Evolutionary conservation across 2,329 filamentous ascomycete species (phyloP), one percentile per base, ranked within the genome.

Genomic region (Colletotrichum echinochloae): DNA sequence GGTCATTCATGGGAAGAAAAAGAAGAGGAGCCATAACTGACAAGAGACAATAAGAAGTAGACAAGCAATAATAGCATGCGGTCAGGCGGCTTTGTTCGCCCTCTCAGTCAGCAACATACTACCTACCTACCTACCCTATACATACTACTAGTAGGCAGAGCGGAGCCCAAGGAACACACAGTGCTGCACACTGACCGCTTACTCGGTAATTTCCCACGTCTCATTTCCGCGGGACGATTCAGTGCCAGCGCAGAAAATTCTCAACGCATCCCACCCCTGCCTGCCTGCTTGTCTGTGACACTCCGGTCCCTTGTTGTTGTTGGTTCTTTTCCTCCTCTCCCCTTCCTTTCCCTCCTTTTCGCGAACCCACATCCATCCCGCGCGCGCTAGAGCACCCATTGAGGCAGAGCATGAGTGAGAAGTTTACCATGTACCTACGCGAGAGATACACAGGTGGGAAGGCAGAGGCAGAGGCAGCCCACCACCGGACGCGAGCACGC

Each of bases 241-340:
- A 63, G 57, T 70, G 52, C 67, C 67, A 66, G 63, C 64, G 67
- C 64, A 70, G 64, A 70, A 70, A 70, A 62, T 67, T 70, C 66
- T 52, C 52, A 67, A 52, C 51, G 41, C 66, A 28, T 28, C 35
- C 26, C 11, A 60, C 56, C 67, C 63, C 56, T 66, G 56, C 60
- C 20, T 8, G 23, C 5, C 5, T n/a, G 18, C 18, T 28, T 51
- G 63, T 70, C 35, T 51, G 63, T 70, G 56, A 55, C 61, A 60
- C 16, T 62, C 66, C 37, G 18, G 48, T 28, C 48, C 26, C 20
- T 37, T 37, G 9, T 55, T 37, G 35, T 37, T n/a, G 1, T 3
- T 41, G n/a, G 6, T 28, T 28, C 12, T 16, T 39, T 39, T 2
- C 4, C 41, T 5, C 18, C 18, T 44, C 18, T n/a, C 18, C 18